Evolutionary conservation across 106 monocot genomes (phyloP).

Genomic region (Dioscorea dumetorum): DNA sequence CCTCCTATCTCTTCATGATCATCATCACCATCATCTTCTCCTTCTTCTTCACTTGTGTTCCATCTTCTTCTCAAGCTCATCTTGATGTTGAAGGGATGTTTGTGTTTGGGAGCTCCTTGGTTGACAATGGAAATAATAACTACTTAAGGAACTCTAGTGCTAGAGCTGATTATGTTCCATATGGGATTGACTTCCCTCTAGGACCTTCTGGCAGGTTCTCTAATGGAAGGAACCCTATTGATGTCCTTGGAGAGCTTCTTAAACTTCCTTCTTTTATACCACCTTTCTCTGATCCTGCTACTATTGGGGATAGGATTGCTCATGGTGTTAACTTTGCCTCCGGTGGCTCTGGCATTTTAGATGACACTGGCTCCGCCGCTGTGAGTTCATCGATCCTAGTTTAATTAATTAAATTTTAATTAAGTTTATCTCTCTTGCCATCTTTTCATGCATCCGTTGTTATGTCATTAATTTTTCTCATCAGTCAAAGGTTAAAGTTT

Average conservation of each 20-base stretch:
- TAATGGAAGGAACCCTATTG: conserved; percentile 48
- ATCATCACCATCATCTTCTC: background rate
- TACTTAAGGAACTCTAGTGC: conserved; percentile 33
- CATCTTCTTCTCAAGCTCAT: too few relatives aligned
- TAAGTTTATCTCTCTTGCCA: too few relatives aligned
- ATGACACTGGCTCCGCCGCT: conserved; percentile 24
- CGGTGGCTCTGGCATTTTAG: conserved; percentile 59
- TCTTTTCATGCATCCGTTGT: too few relatives aligned
- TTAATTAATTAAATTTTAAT: too few relatives aligned
- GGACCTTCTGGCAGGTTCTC: conserved; percentile 64
- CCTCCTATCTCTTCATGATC: background rate
- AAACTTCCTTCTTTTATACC: conserved; percentile 31
- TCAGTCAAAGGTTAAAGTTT: too few relatives aligned
- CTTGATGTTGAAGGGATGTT: conserved; percentile 36
- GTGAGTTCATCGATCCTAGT: background rate
- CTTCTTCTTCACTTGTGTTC: background rate
- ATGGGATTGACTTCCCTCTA: conserved; percentile 49
- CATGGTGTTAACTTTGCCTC: conserved; percentile 67
- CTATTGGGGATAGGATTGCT: conserved; percentile 17
- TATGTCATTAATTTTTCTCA: too few relatives aligned
- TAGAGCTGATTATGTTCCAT: conserved; percentile 44
- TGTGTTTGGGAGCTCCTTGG: conserved; percentile 64
- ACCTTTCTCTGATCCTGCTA: conserved; percentile 40
- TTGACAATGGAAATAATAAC: conserved; percentile 78
- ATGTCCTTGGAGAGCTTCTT: conserved; percentile 52